Evolutionary conservation across 2,329 filamentous ascomycete species (phyloP).

Genomic region (Plectosphaerella cucumerina): DNA sequence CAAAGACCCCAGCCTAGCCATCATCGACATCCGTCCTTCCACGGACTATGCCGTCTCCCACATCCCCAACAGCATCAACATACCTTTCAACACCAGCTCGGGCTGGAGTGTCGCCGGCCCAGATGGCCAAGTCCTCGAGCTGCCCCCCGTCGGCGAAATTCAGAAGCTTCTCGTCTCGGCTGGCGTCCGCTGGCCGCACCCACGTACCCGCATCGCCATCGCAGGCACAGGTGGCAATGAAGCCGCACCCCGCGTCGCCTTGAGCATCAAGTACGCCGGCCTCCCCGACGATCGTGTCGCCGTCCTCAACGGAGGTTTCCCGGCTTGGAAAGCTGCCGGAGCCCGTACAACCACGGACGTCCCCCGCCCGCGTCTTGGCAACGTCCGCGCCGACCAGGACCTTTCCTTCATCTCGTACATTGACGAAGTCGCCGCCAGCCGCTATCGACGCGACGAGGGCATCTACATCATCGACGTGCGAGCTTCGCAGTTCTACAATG

Average conservation of each 20-base stretch:
- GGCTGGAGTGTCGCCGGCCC: constrained; percentile 2
- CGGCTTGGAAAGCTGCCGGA: constrained; percentile 1
- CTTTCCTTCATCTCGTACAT: constrained; percentile 4
- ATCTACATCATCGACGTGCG: constrained; percentile 2
- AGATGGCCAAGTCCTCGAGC: constrained; percentile 1
- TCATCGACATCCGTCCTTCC: constrained; percentile 2
- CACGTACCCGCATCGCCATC: not conserved
- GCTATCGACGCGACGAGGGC: constrained; percentile 1
- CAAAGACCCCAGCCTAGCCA: constrained; percentile 7
- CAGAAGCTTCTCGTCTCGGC: not conserved
- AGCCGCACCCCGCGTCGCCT: constrained; percentile 3
- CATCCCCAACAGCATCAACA: not conserved
- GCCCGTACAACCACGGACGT: not conserved
- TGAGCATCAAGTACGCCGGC: constrained; percentile 6
- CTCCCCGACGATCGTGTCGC: constrained; percentile 3
- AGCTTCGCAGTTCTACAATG: constrained; percentile 1
- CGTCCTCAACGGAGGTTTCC: constrained; percentile 4
- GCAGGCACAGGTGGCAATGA: not conserved
- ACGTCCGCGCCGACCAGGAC: not conserved
- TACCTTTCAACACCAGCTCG: constrained; percentile 3
- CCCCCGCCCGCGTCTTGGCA: not conserved
- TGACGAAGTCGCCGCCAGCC: constrained; percentile 2
- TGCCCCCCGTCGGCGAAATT: not conserved
- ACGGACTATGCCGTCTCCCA: not conserved
- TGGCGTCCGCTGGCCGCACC: constrained; percentile 1